Evolutionary conservation across 257 asterid genomes (phyloP).

Genomic region (Solanum chilense): DNA sequence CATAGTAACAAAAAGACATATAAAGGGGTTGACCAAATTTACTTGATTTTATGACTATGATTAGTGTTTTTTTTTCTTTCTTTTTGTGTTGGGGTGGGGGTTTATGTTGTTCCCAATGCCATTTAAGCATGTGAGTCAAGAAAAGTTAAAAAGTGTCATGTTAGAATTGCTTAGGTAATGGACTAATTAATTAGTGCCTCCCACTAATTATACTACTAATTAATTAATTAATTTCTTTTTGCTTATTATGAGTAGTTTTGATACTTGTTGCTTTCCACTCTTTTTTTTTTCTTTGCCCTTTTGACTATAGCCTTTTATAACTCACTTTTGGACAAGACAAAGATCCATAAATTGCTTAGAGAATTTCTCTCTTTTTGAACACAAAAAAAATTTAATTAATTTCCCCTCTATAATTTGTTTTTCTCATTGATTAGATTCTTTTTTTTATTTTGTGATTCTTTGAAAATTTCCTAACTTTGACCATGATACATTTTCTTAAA

Average conservation of each 20-base stretch:
- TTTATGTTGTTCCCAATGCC: conserved; percentile 70
- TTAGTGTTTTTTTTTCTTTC: background rate
- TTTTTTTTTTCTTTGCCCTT: conserved; percentile 19
- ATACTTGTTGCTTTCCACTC: conserved; percentile 18
- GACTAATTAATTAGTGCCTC: conserved; percentile 16
- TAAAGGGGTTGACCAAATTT: conserved; percentile 31
- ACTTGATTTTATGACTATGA: conserved; percentile 12
- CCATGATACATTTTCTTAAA: background rate
- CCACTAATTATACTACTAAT: conserved; percentile 12
- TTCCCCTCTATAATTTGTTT: conserved; percentile 2
- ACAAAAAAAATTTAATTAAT: background rate
- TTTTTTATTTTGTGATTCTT: background rate
- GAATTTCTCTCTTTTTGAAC: background rate
- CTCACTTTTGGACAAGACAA: conserved; percentile 34
- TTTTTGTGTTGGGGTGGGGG: background rate
- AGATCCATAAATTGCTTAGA: conserved; percentile 28
- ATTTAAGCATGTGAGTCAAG: conserved; percentile 51
- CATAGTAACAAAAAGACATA: conserved; percentile 18
- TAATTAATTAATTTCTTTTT: background rate
- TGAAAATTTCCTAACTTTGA: background rate
- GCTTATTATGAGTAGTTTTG: background rate
- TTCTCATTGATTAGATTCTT: background rate
- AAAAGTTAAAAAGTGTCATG: conserved; percentile 23
- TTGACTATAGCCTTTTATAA: conserved; percentile 54
- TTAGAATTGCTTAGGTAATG: conserved; percentile 26